Evolutionary conservation across 768 basidiomycete species (phyloP), one percentile per base, ranked within the genome.

Genomic region (Leccinum ochraceum): DNA sequence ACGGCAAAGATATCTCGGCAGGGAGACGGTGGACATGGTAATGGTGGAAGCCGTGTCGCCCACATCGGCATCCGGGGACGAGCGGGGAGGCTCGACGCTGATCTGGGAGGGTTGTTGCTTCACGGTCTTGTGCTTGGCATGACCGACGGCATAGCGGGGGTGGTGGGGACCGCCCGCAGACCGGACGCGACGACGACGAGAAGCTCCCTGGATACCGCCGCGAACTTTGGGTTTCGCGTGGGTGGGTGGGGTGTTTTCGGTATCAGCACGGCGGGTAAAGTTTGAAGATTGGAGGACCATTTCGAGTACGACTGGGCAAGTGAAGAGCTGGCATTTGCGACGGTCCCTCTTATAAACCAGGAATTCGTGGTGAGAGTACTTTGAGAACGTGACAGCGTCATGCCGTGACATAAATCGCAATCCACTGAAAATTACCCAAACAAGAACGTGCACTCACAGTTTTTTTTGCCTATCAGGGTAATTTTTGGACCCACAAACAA

Each of bases 111-210:
- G 20, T 5, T 70, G 65, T 13, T 37, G 26, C 14, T 50, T 68
- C 11, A 46, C 9, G 24, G 56, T 72, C 59, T 74, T 75, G 10
- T 76, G 74, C 57, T 75, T 81, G 20, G 81, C 78, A 14, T 78
- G 77, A 37, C 74, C 74, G 28, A 77, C 67, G 1, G 69, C 70
- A 56, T 76, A 75, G 57, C 75, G 76, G 10, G 77, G 64, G 26
- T 70, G 70, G 30, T 69, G 63, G 1, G 69, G 58, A 10, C 67
- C 68, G 6, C 74, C 73, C 6, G 68, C 67, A 6, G 66, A 62
- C 39, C 77, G 77, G 17, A 70, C 72, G n/a, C 81, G 77, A 34
- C 81, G 77, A 11, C 80, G 78, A 54, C 74, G 77, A 16, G 76
- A 67, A 0, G 75, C 73, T 1, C 64, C 74, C 24, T 75, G 72